Percentiles rank a stretch among this genome's conserved stretches.
phyloP scores from a whole-genome alignment of 2,329 filamentous ascomycete species.

The Xylaria sp. region DNA sequence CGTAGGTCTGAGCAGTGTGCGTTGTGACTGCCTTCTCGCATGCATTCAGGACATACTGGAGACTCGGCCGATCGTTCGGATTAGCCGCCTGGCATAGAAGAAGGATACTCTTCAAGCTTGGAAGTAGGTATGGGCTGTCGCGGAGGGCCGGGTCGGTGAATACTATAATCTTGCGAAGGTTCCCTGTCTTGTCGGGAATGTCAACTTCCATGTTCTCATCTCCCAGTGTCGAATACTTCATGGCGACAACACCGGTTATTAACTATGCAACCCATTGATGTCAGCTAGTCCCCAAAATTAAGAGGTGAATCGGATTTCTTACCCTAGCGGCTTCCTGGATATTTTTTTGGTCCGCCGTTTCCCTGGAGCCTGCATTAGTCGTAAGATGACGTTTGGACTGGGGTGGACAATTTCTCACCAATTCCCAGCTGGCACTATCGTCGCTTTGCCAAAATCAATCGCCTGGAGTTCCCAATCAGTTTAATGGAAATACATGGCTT shows the following conservation, averaged over 20 bases:
- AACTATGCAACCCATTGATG: not conserved
- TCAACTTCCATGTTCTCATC: conserved; percentile 4
- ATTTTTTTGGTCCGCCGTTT: not conserved
- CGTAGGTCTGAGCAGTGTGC: not conserved
- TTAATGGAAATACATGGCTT: not conserved
- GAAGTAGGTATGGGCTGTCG: not conserved
- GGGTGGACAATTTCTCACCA: not conserved
- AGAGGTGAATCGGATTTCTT: not conserved
- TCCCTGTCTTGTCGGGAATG: not conserved
- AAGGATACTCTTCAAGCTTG: not conserved
- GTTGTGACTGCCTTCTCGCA: not conserved
- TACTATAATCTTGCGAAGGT: not conserved
- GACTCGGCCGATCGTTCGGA: not conserved
- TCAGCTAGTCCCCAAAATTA: not conserved
- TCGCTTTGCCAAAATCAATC: conserved; percentile 1
- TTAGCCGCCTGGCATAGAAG: conserved; percentile 2
- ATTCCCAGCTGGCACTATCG: not conserved
- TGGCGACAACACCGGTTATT: not conserved
- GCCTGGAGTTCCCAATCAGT: not conserved
- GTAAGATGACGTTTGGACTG: not conserved
- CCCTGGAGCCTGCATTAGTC: not conserved
- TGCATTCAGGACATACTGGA: not conserved
- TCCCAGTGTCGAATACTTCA: conserved; percentile 1
- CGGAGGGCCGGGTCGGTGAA: not conserved
- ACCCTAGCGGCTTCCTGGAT: conserved; percentile 7